Evolutionary conservation across 495 filamentous ascomycete genomes (phyloP).

Genomic region (Trichoderma reesei): DNA sequence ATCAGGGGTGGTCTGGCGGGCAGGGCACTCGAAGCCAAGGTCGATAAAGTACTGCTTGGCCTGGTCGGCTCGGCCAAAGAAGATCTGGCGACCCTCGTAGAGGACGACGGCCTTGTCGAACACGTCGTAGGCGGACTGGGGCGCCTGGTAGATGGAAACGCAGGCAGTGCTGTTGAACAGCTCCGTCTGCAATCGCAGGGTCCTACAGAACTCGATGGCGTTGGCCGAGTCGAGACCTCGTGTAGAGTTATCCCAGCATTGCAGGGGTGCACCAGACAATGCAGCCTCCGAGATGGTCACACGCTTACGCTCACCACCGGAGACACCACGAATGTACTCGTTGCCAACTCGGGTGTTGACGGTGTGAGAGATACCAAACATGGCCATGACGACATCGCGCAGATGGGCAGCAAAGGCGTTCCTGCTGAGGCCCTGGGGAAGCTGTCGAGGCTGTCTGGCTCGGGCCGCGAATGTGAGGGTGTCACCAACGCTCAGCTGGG

Average conservation of each 20-base stretch:
- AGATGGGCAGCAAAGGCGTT: constrained; percentile 53
- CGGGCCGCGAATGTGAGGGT: constrained; percentile 70
- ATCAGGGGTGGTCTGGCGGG: constrained; percentile 65
- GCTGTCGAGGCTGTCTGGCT: constrained; percentile 53
- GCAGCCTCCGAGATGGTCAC: constrained; percentile 70
- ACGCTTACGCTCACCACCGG: constrained; percentile 74
- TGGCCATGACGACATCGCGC: constrained; percentile 69
- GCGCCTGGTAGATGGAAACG: constrained; percentile 81
- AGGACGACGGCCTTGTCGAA: constrained; percentile 74
- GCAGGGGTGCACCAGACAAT: constrained; percentile 54
- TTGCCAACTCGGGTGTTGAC: constrained; percentile 71
- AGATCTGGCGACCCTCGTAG: constrained; percentile 79
- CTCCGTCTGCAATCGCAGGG: constrained; percentile 55
- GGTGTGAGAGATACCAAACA: constrained; percentile 68
- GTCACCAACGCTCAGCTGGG: constrained; percentile 69
- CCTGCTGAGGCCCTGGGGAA: constrained; percentile 49
- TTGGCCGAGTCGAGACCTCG: constrained; percentile 73
- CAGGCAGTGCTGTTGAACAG: constrained; percentile 53
- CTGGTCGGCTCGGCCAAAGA: constrained; percentile 53
- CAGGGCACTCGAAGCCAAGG: constrained; percentile 66
- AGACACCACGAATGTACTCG: constrained; percentile 69
- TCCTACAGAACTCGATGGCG: constrained; percentile 70
- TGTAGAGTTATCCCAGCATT: constrained; percentile 83
- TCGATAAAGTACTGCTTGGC: constrained; percentile 63
- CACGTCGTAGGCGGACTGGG: constrained; percentile 63